Evolutionary conservation across 2,329 filamentous ascomycete species (phyloP).

Genomic region (Stachybotrys elegans): DNA sequence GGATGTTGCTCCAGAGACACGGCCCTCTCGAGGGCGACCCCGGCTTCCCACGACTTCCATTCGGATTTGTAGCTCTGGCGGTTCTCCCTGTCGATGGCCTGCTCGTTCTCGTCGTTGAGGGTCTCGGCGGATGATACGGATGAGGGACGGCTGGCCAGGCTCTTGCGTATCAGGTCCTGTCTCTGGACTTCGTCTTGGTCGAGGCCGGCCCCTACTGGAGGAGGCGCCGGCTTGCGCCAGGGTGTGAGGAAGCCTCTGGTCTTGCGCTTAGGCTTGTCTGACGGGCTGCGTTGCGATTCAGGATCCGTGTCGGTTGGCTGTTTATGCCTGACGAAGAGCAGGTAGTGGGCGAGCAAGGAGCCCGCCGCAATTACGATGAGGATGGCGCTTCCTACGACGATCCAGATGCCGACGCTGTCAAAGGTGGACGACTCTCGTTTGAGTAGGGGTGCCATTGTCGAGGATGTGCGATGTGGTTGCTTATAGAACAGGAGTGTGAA

Average conservation of each 20-base stretch:
- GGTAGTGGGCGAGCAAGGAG: too few species aligned
- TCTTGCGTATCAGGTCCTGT: slow-evolving; percentile 38
- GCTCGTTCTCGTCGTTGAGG: slow-evolving; percentile 1
- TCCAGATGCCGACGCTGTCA: too few species aligned
- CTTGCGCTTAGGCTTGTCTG: too few species aligned
- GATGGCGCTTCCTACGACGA: too few species aligned
- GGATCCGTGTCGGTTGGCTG: too few species aligned
- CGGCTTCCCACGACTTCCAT: slow-evolving; percentile 36
- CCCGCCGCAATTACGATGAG: too few species aligned
- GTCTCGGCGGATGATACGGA: slow-evolving; percentile 11
- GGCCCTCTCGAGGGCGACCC: slow-evolving; percentile 21
- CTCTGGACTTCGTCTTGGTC: slow-evolving; percentile 32
- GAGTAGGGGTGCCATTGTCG: too few species aligned
- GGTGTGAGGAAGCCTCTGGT: not conserved
- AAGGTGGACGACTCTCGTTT: too few species aligned
- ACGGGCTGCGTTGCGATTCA: too few species aligned
- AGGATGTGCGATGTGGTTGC: too few species aligned
- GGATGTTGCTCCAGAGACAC: slow-evolving; percentile 23
- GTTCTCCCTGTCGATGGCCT: slow-evolving; percentile 8
- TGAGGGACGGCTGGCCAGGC: slow-evolving; percentile 27
- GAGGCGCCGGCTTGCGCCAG: slow-evolving; percentile 11
- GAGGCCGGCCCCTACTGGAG: slow-evolving; percentile 8
- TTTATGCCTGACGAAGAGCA: too few species aligned
- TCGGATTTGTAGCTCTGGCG: slow-evolving; percentile 21
- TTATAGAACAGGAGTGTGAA: too few species aligned